phyloP scores from a whole-genome alignment of 2,329 filamentous ascomycete species.

The Alternaria alternata region DNA sequence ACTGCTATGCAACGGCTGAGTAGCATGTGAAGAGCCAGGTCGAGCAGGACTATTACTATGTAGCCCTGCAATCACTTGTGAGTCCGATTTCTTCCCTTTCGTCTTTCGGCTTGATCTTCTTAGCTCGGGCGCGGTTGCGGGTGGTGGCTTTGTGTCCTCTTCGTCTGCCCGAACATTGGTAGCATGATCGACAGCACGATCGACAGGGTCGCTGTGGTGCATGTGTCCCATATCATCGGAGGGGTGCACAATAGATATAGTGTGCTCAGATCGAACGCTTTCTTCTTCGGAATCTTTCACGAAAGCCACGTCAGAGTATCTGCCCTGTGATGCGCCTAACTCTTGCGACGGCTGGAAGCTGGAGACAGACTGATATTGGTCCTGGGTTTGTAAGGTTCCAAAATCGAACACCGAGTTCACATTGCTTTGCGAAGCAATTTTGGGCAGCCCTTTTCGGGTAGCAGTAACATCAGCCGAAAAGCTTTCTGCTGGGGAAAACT shows the following conservation, averaged over 20 bases:
- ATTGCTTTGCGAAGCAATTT: conserved; percentile 19
- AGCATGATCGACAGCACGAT: conserved; percentile 6
- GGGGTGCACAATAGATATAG: conserved; percentile 34
- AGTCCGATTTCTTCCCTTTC: conserved; percentile 3
- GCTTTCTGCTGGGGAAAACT: conserved; percentile 29
- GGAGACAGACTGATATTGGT: conserved; percentile 23
- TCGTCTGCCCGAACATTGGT: background rate
- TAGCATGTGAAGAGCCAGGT: conserved; percentile 6
- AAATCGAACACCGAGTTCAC: conserved; percentile 16
- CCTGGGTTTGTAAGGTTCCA: conserved; percentile 15
- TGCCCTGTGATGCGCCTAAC: conserved; percentile 29
- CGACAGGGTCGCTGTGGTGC: conserved; percentile 22
- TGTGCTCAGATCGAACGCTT: conserved; percentile 39
- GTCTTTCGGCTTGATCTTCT: conserved; percentile 3
- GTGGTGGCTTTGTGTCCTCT: conserved; percentile 9
- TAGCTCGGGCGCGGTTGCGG: conserved; percentile 14
- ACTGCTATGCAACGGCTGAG: conserved; percentile 10
- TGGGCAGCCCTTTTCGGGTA: conserved; percentile 21
- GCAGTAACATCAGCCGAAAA: background rate
- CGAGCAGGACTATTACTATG: conserved; percentile 12
- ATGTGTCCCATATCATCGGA: conserved; percentile 29
- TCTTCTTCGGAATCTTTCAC: conserved; percentile 47
- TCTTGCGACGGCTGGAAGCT: conserved; percentile 37
- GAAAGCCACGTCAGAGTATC: conserved; percentile 32
- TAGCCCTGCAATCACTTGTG: conserved; percentile 2